A percentile compares a stretch with the other conserved stretches of the same genome.
phyloP scores from a whole-genome alignment of 1,139 yeast genomes.

The Geotrichum europaeum region DNA sequence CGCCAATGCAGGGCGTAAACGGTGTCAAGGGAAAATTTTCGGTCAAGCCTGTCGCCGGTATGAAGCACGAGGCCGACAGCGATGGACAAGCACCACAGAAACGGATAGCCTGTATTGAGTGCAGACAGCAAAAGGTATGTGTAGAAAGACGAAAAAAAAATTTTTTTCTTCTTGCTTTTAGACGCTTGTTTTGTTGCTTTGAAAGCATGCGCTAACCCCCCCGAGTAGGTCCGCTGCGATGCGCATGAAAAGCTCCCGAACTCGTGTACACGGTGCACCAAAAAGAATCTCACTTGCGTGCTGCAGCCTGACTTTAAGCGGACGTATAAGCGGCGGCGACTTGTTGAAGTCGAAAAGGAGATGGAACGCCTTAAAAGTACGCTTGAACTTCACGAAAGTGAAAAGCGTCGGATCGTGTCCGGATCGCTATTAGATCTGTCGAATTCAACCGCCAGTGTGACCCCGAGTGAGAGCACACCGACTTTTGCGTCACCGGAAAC shows the following conservation, averaged over 20 bases:
- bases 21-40: not conserved
- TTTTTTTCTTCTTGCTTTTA: not conserved
- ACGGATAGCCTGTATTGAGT: slow-evolving; percentile 87
- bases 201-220: not conserved
- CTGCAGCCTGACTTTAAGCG: slow-evolving; percentile 78
- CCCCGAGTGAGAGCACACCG: not conserved
- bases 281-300: slow-evolving; percentile 63
- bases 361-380: slow-evolving; percentile 60
- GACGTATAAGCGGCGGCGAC: slow-evolving; percentile 70
- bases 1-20: not conserved
- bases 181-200: not conserved
- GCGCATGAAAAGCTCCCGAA: slow-evolving; percentile 70
- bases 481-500: slow-evolving; percentile 18
- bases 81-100: slow-evolving; percentile 29
- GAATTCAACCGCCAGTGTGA: slow-evolving; percentile 3
- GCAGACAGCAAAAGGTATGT: slow-evolving; percentile 78
- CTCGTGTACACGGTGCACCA: slow-evolving; percentile 79
- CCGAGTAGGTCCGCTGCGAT: slow-evolving; percentile 59
- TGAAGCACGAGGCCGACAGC: not conserved
- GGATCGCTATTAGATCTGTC: slow-evolving; percentile 16
- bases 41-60: not conserved
- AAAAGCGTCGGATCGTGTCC: slow-evolving; percentile 21
- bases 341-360: slow-evolving; percentile 78
- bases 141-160: not conserved
- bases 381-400: slow-evolving; percentile 36